phyloP scores from a whole-genome alignment of 2,329 filamentous ascomycete species.

The Calonectria montana region DNA sequence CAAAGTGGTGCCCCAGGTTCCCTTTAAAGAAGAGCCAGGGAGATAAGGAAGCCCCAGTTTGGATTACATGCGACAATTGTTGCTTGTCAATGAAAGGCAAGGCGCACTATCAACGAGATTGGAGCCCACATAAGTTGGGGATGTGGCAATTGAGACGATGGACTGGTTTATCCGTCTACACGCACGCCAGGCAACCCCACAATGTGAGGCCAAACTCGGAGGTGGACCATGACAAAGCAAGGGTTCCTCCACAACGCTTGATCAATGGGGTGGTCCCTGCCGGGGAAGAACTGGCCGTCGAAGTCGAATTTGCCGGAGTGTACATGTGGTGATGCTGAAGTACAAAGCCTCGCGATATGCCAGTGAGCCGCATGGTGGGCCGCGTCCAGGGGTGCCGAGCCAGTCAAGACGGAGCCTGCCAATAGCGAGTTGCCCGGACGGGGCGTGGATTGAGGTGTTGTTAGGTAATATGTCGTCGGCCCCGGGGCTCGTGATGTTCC shows the following conservation, averaged over 20 bases:
- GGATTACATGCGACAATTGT: slow-evolving; percentile 3
- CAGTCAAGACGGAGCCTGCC: neutral
- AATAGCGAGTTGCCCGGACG: neutral
- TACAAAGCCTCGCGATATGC: neutral
- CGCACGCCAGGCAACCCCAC: slow-evolving; percentile 2
- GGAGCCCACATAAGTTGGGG: slow-evolving; percentile 9
- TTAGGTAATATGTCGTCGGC: slow-evolving; percentile 5
- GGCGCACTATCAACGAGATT: slow-evolving; percentile 13
- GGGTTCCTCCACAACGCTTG: neutral
- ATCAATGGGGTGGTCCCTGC: neutral
- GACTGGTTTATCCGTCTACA: neutral
- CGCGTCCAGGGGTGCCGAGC: neutral
- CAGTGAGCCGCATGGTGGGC: slow-evolving; percentile 11
- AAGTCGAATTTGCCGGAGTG: neutral
- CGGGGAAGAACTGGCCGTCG: neutral
- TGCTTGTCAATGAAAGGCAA: slow-evolving; percentile 3
- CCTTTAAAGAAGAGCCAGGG: slow-evolving; percentile 1
- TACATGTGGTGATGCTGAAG: slow-evolving; percentile 6
- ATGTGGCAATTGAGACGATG: slow-evolving; percentile 12
- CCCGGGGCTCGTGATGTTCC: neutral
- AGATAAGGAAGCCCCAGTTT: neutral
- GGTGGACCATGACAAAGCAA: neutral
- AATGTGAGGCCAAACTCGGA: slow-evolving; percentile 11
- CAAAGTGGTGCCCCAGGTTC: neutral
- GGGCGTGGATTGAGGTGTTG: neutral